Evolutionary conservation across 257 asterid genomes (phyloP).

Genomic region (Scutellaria barbata): DNA sequence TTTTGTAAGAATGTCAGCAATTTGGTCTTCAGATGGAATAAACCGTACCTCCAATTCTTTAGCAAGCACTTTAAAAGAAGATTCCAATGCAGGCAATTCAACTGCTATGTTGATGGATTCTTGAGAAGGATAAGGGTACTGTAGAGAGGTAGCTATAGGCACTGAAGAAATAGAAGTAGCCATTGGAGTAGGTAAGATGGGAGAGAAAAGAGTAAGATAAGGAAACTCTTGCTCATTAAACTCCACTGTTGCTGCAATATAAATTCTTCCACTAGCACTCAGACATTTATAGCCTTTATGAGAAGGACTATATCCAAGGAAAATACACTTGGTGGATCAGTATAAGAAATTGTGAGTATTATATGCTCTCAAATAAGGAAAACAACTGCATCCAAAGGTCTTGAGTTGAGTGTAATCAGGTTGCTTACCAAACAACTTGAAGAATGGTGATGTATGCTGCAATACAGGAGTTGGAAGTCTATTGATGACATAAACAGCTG

Average conservation of each 20-base stretch:
- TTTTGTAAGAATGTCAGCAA: not conserved
- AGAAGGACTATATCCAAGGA: no score
- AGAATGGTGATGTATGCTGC: not conserved
- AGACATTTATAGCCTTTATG: no score
- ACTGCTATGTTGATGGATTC: no score
- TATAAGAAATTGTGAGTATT: not conserved
- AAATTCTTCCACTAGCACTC: no score
- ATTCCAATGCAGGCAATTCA: no score
- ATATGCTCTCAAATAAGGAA: not conserved
- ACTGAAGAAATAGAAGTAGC: no score
- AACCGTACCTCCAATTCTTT: not conserved
- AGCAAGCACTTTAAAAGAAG: not conserved
- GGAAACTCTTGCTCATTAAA: no score
- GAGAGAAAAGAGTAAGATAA: no score
- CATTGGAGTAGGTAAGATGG: no score
- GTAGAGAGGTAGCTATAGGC: no score
- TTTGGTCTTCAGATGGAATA: not conserved
- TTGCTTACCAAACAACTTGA: rapidly evolving
- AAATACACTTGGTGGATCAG: not conserved
- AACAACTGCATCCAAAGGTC: not conserved
- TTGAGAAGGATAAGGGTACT: no score
- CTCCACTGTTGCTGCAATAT: no score
- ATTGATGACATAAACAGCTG: not conserved
- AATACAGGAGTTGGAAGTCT: not conserved
- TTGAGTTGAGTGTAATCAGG: not conserved